Percentiles rank a stretch among this genome's conserved stretches.
These are phyloP conservation scores for Fusarium solani-melongenae DNA, from an alignment of 2,329 filamentous ascomycete genomes.

Conservation along the genomic window DNA sequence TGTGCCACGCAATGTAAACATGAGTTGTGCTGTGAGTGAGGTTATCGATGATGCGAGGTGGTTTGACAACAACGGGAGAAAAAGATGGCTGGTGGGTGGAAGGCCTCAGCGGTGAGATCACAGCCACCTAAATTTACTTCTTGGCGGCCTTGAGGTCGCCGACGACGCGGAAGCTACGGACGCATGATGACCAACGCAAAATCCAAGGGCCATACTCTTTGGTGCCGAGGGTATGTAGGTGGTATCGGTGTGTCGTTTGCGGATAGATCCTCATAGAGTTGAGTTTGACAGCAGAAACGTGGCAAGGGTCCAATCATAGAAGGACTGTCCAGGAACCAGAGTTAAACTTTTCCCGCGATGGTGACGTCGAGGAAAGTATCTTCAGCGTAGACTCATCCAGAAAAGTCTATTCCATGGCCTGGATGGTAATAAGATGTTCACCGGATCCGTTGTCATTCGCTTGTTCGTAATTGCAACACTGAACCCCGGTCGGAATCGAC, in stretches of 20 bases:
- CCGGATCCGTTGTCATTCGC: constrained; percentile 20
- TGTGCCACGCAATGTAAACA: constrained; percentile 31
- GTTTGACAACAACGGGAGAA: not conserved
- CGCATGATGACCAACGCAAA: constrained; percentile 1
- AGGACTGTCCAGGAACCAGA: constrained; percentile 4
- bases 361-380: not conserved
- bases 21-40: not conserved
- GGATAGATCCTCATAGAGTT: constrained; percentile 6
- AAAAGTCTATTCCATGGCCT: not conserved
- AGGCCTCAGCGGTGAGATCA: constrained; percentile 34
- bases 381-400: not conserved
- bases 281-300: constrained; percentile 11
- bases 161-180: constrained; percentile 27
- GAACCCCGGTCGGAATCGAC: not conserved
- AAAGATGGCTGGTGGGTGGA: constrained; percentile 17
- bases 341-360: not conserved
- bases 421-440: not conserved
- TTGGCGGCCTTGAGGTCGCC: too few relatives aligned
- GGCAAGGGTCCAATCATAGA: not conserved
- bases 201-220: not conserved
- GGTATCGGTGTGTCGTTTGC: not conserved
- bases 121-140: constrained; percentile 11
- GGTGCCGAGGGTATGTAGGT: not conserved
- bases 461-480: not conserved
- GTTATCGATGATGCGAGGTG: not conserved